Conservation (phyloP, 306 rosid genomes). For the Dalbergia oliveri region DNA sequence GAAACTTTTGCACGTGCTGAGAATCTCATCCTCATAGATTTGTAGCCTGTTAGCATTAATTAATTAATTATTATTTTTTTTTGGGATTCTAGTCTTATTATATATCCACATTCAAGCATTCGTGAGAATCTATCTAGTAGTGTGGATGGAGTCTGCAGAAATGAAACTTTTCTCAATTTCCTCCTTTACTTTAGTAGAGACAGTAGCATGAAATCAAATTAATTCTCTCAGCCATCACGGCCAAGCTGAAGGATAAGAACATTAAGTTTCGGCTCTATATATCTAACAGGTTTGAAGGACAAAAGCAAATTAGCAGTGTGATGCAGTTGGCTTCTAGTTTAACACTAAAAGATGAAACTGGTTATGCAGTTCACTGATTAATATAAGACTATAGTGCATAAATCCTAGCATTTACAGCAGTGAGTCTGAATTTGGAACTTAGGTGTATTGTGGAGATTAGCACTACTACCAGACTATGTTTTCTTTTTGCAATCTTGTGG, state of each 20-base stretch:
- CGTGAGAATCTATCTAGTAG: neutral
- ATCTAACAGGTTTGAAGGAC: neutral
- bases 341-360: too few species aligned
- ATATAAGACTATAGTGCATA: too few species aligned
- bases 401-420: neutral
- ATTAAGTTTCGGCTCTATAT: neutral
- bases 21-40: neutral
- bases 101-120: constrained; percentile 7
- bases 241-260: constrained; percentile 2
- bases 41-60: constrained; percentile 18
- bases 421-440: constrained; percentile 14
- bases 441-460: constrained; percentile 1
- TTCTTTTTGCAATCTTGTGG: neutral
- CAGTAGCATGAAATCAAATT: neutral
- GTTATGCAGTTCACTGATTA: too few species aligned
- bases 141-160: neutral
- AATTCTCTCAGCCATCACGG: neutral
- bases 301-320: neutral
- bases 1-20: constrained; percentile 15
- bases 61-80: neutral
- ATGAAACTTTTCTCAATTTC: neutral
- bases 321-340: too few species aligned
- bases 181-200: neutral
- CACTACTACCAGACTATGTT: neutral
- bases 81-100: neutral